Evolutionary conservation across 768 basidiomycete species (phyloP).

Genomic region (Russula ochroleuca): DNA sequence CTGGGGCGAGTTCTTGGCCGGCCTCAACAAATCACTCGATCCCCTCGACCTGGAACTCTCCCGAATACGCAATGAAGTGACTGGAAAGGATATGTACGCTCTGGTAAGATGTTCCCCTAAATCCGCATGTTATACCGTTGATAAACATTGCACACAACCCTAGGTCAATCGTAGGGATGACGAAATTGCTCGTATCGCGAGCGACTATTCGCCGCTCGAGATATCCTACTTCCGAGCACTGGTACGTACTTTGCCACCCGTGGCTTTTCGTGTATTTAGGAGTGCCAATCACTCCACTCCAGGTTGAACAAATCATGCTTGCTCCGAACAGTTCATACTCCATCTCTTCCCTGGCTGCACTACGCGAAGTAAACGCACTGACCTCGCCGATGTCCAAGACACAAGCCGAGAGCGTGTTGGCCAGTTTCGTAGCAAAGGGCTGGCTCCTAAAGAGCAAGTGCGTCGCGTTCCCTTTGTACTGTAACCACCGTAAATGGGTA

Average conservation of each 20-base stretch:
- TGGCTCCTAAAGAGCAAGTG: constrained; percentile 75
- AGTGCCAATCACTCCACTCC: background rate
- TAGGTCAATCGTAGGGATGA: constrained; percentile 82
- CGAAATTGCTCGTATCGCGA: constrained; percentile 78
- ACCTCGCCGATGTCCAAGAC: constrained; percentile 61
- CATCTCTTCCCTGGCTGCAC: constrained; percentile 69
- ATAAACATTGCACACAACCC: background rate
- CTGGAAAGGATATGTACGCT: constrained; percentile 60
- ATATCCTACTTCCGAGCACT: constrained; percentile 82
- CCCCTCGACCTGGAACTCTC: constrained; percentile 71
- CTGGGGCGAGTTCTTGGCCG: constrained; percentile 57
- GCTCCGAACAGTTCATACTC: constrained; percentile 72
- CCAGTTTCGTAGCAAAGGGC: constrained; percentile 79
- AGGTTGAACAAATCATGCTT: constrained; percentile 87
- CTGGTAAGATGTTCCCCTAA: constrained; percentile 48
- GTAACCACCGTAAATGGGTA: background rate
- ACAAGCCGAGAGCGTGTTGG: constrained; percentile 66
- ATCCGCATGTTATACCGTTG: background rate
- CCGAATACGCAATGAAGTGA: constrained; percentile 55
- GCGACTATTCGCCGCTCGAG: constrained; percentile 73
- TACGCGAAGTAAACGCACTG: constrained; percentile 61
- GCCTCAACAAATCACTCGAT: constrained; percentile 61
- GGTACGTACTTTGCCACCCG: constrained; percentile 39
- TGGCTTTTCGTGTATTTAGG: too few species aligned
- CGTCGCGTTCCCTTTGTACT: constrained; percentile 32